These are phyloP conservation scores for Blastocystis sp. DNA, from an alignment of 352 stramenopile species.

Conservation along the genomic window DNA sequence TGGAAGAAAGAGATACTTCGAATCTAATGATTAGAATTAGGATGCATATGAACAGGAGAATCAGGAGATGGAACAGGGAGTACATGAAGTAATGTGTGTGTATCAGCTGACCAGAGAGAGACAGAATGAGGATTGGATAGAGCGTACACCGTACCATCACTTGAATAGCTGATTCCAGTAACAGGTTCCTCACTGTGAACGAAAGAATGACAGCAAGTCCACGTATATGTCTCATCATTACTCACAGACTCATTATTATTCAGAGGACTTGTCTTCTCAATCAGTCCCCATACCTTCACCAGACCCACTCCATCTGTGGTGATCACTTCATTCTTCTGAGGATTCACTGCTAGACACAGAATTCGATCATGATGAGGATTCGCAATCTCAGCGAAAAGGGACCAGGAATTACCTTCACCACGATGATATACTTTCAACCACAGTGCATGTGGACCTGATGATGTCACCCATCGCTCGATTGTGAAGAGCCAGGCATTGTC, in stretches of 20 bases:
- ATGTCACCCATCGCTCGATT: not conserved
- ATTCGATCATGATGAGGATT: not conserved
- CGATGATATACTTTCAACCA: not conserved
- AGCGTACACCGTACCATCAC: conserved; percentile 1
- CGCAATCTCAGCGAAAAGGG: not conserved
- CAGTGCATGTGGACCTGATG: not conserved
- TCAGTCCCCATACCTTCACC: conserved; percentile 1
- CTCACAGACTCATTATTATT: conserved; percentile 42
- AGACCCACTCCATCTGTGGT: not conserved
- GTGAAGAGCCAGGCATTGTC: conserved; percentile 11
- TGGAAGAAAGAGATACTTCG: not conserved
- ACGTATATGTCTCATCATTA: not conserved
- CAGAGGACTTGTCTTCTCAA: not conserved
- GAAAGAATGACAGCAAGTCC: not conserved
- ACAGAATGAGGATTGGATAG: not conserved
- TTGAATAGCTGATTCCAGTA: not conserved
- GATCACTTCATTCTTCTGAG: not conserved
- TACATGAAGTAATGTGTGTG: not conserved
- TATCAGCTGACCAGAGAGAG: not conserved
- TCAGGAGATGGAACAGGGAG: not conserved
- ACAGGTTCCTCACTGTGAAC: not conserved
- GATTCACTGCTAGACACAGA: not conserved
- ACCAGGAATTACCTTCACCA: not conserved
- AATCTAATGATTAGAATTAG: not conserved
- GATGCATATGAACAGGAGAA: not conserved